phyloP scores from a whole-genome alignment of 441 rosid genomes.

The Adansonia rubrostipa region DNA sequence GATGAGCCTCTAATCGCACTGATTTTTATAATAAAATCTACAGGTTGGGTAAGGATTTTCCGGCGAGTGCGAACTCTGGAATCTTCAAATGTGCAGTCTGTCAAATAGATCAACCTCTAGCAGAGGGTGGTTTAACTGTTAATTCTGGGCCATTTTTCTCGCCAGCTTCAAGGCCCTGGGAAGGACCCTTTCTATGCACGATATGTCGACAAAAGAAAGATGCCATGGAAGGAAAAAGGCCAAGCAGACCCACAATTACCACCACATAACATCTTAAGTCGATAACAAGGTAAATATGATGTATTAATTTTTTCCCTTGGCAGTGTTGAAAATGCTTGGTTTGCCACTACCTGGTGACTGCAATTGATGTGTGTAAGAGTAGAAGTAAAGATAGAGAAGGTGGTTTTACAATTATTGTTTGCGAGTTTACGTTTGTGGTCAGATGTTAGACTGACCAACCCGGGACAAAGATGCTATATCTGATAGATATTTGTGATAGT shows the following conservation, averaged over 20 bases:
- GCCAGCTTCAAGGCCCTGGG: slow-evolving; percentile 76
- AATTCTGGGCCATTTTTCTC: slow-evolving; percentile 63
- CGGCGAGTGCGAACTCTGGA: slow-evolving; percentile 52
- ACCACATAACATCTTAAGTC: slow-evolving; percentile 39
- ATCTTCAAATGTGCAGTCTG: slow-evolving; percentile 86
- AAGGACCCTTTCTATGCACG: slow-evolving; percentile 88
- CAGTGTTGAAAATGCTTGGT: slow-evolving; percentile 53
- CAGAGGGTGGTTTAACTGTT: slow-evolving; percentile 52
- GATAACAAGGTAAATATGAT: slow-evolving; percentile 54
- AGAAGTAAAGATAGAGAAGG: slow-evolving; percentile 37
- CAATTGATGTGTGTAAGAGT: slow-evolving; percentile 46
- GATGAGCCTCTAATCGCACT: not conserved
- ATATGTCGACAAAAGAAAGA: slow-evolving; percentile 88
- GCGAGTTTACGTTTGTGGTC: slow-evolving; percentile 45
- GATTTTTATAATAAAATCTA: slow-evolving; percentile 25
- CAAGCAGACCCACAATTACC: slow-evolving; percentile 55
- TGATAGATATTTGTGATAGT: slow-evolving; percentile 43
- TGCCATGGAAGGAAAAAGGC: slow-evolving; percentile 97
- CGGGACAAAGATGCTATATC: slow-evolving; percentile 31
- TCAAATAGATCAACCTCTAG: slow-evolving; percentile 78
- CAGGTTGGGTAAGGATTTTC: slow-evolving; percentile 86
- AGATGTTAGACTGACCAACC: slow-evolving; percentile 50
- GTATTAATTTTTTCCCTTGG: slow-evolving; percentile 40
- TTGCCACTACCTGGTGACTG: slow-evolving; percentile 38
- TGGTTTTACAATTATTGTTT: slow-evolving; percentile 36